A percentile compares a stretch with the other conserved stretches of the same genome.
Conservation (phyloP, 73 alveolate genomes). For the Urostyla sp. region DNA sequence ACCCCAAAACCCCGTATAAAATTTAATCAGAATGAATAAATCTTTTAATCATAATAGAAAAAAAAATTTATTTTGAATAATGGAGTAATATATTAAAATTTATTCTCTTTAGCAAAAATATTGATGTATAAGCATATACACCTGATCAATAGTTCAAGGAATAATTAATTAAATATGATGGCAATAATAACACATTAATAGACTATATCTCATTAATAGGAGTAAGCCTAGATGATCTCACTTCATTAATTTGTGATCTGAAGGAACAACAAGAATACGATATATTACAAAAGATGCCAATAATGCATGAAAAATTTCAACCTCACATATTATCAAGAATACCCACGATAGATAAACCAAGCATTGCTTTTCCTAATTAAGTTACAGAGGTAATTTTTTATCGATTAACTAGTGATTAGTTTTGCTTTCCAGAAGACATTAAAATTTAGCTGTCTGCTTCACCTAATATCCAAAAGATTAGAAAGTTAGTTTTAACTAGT, state of each 20-base stretch:
- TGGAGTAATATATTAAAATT: no score
- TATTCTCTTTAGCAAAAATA: no score
- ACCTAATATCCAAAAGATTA: no score
- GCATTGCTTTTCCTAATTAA: constrained; percentile 28
- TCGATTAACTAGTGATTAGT: neutral
- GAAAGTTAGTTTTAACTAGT: constrained; percentile 45
- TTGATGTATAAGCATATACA: no score
- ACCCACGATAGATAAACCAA: constrained; percentile 53
- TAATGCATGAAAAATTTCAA: neutral
- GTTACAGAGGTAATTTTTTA: constrained; percentile 29
- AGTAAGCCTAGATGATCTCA: constrained; percentile 7
- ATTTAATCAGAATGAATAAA: no score
- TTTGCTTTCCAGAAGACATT: constrained; percentile 47
- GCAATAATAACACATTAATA: constrained; percentile 12
- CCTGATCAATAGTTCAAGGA: no score
- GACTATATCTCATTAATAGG: constrained; percentile 43
- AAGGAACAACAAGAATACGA: constrained; percentile 5
- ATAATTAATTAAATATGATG: constrained; percentile 34
- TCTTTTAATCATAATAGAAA: no score
- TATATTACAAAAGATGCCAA: no score
- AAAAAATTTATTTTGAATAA: no score
- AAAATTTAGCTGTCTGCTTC: neutral
- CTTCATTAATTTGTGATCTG: neutral
- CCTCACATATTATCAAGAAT: constrained; percentile 55
- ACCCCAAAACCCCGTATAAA: no score